phyloP scores from a whole-genome alignment of 768 basidiomycete genomes.

The Mycena metata region DNA sequence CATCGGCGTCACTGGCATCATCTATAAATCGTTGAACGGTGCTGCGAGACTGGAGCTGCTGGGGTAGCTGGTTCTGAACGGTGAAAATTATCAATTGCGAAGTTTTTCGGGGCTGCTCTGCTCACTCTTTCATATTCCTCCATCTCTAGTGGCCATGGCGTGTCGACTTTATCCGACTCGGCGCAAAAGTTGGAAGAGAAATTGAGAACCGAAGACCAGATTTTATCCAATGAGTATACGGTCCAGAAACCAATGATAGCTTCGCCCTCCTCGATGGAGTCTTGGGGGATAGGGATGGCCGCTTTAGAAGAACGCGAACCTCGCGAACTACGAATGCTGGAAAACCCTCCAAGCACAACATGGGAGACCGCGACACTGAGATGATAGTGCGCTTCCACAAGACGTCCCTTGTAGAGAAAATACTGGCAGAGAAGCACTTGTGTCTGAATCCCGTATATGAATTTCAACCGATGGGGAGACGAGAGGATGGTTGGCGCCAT shows the following conservation, averaged over 20 bases:
- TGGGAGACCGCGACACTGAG: constrained; percentile 53
- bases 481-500: constrained; percentile 45
- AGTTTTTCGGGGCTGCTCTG: neutral
- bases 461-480: constrained; percentile 47
- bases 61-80: constrained; percentile 27
- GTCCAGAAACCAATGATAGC: constrained; percentile 55
- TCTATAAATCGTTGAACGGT: constrained; percentile 21
- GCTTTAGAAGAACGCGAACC: constrained; percentile 26
- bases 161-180: constrained; percentile 44
- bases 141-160: constrained; percentile 55
- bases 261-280: constrained; percentile 52
- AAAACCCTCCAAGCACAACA: constrained; percentile 33
- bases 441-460: constrained; percentile 52
- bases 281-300: constrained; percentile 38
- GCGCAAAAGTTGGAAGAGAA: constrained; percentile 47
- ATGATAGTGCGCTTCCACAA: constrained; percentile 59
- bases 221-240: constrained; percentile 50
- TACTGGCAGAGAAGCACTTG: constrained; percentile 60
- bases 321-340: constrained; percentile 10
- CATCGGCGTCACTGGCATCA: neutral
- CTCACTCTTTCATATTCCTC: constrained; percentile 36
- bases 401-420: constrained; percentile 57
- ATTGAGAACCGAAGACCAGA: constrained; percentile 45
- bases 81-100: neutral
- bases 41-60: neutral